These are phyloP conservation scores for Chaetoceros tenuissimus DNA, from an alignment of 108 stramenopile genomes.

Conservation along the genomic window DNA sequence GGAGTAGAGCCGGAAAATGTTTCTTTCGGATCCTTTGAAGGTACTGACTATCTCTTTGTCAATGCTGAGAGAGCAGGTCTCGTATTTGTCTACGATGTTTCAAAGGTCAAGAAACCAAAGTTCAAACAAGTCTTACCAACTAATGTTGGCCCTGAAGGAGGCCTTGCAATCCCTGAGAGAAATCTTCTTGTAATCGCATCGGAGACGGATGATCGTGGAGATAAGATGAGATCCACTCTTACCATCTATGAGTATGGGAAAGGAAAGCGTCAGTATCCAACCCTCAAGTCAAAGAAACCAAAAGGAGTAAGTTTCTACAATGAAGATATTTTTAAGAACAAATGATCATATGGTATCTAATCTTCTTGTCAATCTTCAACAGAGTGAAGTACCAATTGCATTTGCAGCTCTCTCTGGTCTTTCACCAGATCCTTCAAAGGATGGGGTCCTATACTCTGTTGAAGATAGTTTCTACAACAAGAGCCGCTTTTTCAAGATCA, in stretches of 20 bases:
- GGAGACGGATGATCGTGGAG: slow-evolving; percentile 47
- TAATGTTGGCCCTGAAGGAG: slow-evolving; percentile 44
- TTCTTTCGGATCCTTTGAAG: slow-evolving; percentile 19
- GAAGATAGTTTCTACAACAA: slow-evolving; percentile 46
- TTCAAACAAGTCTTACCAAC: slow-evolving; percentile 52
- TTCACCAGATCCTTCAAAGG: slow-evolving; percentile 12
- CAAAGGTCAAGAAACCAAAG: slow-evolving; percentile 16
- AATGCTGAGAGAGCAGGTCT: slow-evolving; percentile 45
- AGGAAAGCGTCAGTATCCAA: slow-evolving; percentile 28
- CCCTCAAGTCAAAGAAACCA: slow-evolving; percentile 20
- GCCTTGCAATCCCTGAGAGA: slow-evolving; percentile 21
- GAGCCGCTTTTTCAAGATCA: slow-evolving; percentile 47
- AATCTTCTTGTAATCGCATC: slow-evolving; percentile 39
- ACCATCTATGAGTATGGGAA: slow-evolving; percentile 25
- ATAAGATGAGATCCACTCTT: slow-evolving; percentile 30
- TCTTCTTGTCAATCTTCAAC: neutral
- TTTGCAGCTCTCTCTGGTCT: slow-evolving; percentile 48
- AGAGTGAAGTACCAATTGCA: slow-evolving; percentile 26
- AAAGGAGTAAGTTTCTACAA: slow-evolving; percentile 1
- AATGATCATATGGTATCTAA: neutral
- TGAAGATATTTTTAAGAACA: neutral
- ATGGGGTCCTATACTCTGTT: slow-evolving; percentile 30
- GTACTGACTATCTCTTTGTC: slow-evolving; percentile 34
- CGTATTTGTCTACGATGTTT: slow-evolving; percentile 34
- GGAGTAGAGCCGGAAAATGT: slow-evolving; percentile 65